Base-by-base conservation (phyloP, 345 rosid species). In the Eucalyptus rudis region DNA sequence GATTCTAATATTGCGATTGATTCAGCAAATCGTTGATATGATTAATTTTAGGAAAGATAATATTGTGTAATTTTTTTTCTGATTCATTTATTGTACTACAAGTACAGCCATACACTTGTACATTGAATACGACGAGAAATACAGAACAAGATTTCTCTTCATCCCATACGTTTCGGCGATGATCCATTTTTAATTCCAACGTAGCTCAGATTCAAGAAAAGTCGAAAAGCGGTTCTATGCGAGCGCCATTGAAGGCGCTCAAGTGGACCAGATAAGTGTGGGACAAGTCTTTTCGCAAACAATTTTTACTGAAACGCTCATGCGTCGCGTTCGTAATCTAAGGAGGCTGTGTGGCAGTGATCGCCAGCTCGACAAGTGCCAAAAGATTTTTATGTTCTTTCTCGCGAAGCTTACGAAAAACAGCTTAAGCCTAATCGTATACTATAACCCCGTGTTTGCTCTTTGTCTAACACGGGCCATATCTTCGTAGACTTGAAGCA, bases 401-500 rank as follows among this genome's bases (percentile, higher is more conserved):
- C 68, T 59, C 12, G 68, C 8, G 33, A 59, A 59, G 33, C 31
- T 59, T 59, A 68, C 10, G 44, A 68, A 59, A 68, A 68, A 68
- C 7, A 68, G 24, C 43, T 19, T 31, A 31, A 2, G 24, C 43
- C 44, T 33, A 13, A 33, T 68, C 80, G 10, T 9, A 33, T 33
- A 33, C 36, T 33, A 33, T 17, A 68, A 68, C 80, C 43, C 36
- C 7, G 31, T 24, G 52, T 45, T 92, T 24, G 87, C 49, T 33
- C 80, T 33, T 17, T 68, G 80, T 71, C 81, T 71, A 71, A 17
- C 25, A 22, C 27, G 47, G 51, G 79, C 86, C 86, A 89, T 31
- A 59, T 90, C 45, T 43, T 84, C 47, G 90, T 93, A 40, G 92
- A 92, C 9, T 49, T 93, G 91, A 90, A 89, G 31, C 88, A 86